Base-by-base conservation (phyloP, 2,329 filamentous ascomycete genomes). In the Cercospora zeae-maydis region DNA sequence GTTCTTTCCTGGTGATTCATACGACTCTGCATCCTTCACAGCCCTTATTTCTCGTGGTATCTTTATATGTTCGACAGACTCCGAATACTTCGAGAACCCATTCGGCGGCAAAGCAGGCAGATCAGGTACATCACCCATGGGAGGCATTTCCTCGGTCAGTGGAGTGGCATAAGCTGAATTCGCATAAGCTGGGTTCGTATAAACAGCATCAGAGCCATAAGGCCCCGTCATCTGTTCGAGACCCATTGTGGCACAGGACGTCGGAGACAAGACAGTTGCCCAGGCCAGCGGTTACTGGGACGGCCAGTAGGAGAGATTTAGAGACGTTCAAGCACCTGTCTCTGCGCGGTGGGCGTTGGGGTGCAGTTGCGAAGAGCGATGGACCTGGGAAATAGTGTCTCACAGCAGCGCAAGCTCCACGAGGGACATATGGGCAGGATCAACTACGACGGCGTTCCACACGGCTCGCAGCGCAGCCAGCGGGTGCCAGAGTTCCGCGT, bases 1-100 rank as follows among this genome's bases (percentile, higher is more conserved):
- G 24, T 74, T 77, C 1, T 74, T 70, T 5, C 71, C 72, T 49
- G 67, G 59, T 8, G 59, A 37, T 10, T 70, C 60, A 24, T 65
- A 62, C 10, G 64, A 37, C 9, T 62, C 51, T 30, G 64, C 63
- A 63, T 75, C 66, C 42, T 68, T 67, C 24, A 72, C 65, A 16
- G 75, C 75, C 13, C 69, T 70, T 34, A 76, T 71, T 21, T 72
- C 64, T 39, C 62, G 58, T 30, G 75, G 73, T 13, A 75, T 58
- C 30, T 65, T 61, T 6, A 63, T 63, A 11, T 51, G 57, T 14
- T 59, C 42, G 3, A 59, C 24, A 5, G 45, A 16, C 30, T 36
- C 27, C 31, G 30, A 34, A 24, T n/a, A n/a, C 19, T 51, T 33
- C 19, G 39, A 11, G 11, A 45, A 45, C 13, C 39, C 39, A 4